These are phyloP conservation scores for Elongisporangium undulatum DNA, from an alignment of 352 stramenopile genomes.

Conservation along the genomic window DNA sequence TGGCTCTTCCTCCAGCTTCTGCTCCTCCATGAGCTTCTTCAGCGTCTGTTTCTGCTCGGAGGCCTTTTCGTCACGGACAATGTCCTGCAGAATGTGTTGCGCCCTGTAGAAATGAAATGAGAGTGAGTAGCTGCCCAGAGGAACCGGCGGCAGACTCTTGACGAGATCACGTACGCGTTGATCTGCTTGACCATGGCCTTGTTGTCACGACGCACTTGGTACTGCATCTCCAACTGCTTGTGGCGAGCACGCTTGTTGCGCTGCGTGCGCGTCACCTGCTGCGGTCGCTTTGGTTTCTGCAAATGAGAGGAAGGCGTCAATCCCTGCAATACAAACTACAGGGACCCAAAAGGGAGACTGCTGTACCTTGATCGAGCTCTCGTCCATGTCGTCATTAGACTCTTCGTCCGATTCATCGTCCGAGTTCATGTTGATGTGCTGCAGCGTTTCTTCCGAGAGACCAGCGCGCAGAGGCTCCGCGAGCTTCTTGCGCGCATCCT, in stretches of 20 bases:
- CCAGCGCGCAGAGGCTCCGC: slow-evolving; percentile 42
- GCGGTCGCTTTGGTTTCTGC: slow-evolving; percentile 31
- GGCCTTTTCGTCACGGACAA: slow-evolving; percentile 66
- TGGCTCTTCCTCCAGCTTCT: slow-evolving; percentile 75
- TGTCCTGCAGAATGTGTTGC: slow-evolving; percentile 61
- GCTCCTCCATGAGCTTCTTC: slow-evolving; percentile 69
- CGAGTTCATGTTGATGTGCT: slow-evolving; percentile 69
- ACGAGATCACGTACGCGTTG: slow-evolving; percentile 53
- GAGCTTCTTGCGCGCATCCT: slow-evolving; percentile 38
- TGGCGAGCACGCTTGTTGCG: slow-evolving; percentile 79
- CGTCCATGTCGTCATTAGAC: slow-evolving; percentile 35
- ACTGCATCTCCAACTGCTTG: slow-evolving; percentile 74
- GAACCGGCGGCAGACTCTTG: background rate
- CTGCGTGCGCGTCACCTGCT: slow-evolving; percentile 63
- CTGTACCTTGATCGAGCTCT: slow-evolving; percentile 21
- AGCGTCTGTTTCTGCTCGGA: slow-evolving; percentile 61
- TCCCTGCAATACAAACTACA: background rate
- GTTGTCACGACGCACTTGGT: slow-evolving; percentile 49
- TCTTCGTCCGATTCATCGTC: slow-evolving; percentile 34
- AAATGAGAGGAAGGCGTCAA: background rate
- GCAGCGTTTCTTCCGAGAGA: slow-evolving; percentile 73
- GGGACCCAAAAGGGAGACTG: background rate
- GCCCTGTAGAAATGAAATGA: slow-evolving; percentile 34
- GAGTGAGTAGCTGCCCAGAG: slow-evolving; percentile 4
- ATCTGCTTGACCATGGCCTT: slow-evolving; percentile 86